Base-by-base conservation (phyloP, 2,329 filamentous ascomycete genomes). In the Claviceps fusiformis region DNA sequence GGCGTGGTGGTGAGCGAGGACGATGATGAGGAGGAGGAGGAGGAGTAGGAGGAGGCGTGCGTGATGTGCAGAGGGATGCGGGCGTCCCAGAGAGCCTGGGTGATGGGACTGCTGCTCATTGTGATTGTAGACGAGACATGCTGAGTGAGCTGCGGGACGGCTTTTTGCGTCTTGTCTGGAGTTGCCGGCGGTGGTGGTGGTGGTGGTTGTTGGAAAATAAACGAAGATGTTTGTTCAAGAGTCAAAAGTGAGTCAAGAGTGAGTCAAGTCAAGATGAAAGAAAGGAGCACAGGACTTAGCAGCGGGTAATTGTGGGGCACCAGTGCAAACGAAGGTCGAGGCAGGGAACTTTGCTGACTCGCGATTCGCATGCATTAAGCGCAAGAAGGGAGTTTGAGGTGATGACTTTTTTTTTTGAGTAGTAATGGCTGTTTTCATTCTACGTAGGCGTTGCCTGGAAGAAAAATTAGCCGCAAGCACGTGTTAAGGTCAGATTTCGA, bases 61-160 rank as follows among this genome's bases (percentile, higher is more conserved):
- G 74, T 78, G 62, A 83, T 77, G 66, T 74, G 68, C 50, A 83
- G 66, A 9, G 80, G 79, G 56, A 82, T 70, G 55, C 74, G 73
- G 56, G 78, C 70, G 59, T 68, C 68, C 80, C 80, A 83, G 58
- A 82, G 76, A 41, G 72, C 66, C 61, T 77, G 73, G 11, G 77
- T 65, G 50, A 74, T 69, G 27, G 61, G 50, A 13, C 59, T 41
- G 33, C 35, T 44, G 53, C 35, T 50, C 48, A 50, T 50, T 10
- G 35, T 39, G 48, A 45, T 19, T 35, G 55, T 17, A 51, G 49
- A n/a, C 15, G 39, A 53, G 43, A 37, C 56, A 54, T 56, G 37
- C 54, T 54, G 54, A 8, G n/a, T 9, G 39, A n/a, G 39, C 3
- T 41, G 39, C 5, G 17, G 15, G 3, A 24, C 24, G 39, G 11